A percentile compares a stretch with the other conserved stretches of the same genome.
These are phyloP conservation scores for Xylaria sp. DNA, from an alignment of 2,329 filamentous ascomycete genomes.

Conservation along the genomic window DNA sequence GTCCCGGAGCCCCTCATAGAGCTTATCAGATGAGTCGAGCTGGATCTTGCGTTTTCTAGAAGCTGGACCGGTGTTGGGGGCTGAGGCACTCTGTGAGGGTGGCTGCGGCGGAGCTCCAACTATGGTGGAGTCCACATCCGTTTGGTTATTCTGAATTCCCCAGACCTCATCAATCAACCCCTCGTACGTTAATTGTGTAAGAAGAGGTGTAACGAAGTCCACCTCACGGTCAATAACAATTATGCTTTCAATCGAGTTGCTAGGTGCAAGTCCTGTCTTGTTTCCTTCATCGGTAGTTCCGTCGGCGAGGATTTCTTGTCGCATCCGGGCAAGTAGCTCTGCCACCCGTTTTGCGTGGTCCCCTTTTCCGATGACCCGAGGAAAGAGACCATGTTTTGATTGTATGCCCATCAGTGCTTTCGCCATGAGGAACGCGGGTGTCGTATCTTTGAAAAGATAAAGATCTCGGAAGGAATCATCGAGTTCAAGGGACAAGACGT, in stretches of 20 bases:
- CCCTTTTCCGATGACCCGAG: conserved; percentile 93
- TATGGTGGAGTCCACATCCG: conserved; percentile 90
- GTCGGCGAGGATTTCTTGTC: conserved; percentile 85
- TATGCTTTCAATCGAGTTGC: conserved; percentile 86
- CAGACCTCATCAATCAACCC: conserved; percentile 95
- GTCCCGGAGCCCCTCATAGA: conserved; percentile 89
- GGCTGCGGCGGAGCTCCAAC: conserved; percentile 77
- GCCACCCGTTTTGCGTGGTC: conserved; percentile 91
- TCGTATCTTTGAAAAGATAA: conserved; percentile 90
- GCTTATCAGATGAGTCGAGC: conserved; percentile 87
- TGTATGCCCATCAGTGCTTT: conserved; percentile 95
- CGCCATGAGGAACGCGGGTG: conserved; percentile 87
- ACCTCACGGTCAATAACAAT: conserved; percentile 96
- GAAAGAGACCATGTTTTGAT: conserved; percentile 90
- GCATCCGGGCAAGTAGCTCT: conserved; percentile 89
- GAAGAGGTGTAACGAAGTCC: conserved; percentile 89
- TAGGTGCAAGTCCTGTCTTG: conserved; percentile 80
- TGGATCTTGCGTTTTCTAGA: conserved; percentile 86
- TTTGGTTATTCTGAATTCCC: conserved; percentile 90
- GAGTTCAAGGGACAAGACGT: conserved; percentile 90
- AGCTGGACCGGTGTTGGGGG: conserved; percentile 65
- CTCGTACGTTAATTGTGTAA: conserved; percentile 97
- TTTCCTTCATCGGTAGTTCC: conserved; percentile 74
- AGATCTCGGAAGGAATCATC: conserved; percentile 88
- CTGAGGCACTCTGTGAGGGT: conserved; percentile 62